Evolutionary conservation across 371 early-diverging fungal species (phyloP).

Genomic region (Apophysomyces trapeziformis): DNA sequence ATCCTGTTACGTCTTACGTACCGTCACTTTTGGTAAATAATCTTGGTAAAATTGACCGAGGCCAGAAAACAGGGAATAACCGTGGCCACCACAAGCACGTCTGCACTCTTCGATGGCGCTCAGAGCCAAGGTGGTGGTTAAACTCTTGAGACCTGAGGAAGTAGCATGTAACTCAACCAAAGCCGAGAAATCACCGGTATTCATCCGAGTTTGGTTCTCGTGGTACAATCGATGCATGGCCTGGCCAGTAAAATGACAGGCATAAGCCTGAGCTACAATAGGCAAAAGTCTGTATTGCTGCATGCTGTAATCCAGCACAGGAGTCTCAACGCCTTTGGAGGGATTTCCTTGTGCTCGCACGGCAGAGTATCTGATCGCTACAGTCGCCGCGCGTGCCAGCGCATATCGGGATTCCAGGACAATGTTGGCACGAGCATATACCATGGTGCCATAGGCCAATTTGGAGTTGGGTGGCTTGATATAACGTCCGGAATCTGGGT

Average conservation of each 20-base stretch:
- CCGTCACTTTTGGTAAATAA: conserved; percentile 64
- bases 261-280: conserved; percentile 72
- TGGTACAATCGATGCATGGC: conserved; percentile 69
- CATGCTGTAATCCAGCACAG: conserved; percentile 78
- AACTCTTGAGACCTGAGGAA: conserved; percentile 83
- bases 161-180: conserved; percentile 87
- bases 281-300: conserved; percentile 79
- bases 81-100: conserved; percentile 84
- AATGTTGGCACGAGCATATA: conserved; percentile 70
- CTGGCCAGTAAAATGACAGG: conserved; percentile 70
- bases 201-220: conserved; percentile 60
- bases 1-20: conserved; percentile 15
- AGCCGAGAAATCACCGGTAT: conserved; percentile 52
- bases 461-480: conserved; percentile 71
- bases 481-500: conserved; percentile 67
- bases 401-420: conserved; percentile 52
- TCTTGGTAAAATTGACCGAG: conserved; percentile 73
- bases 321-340: conserved; percentile 61
- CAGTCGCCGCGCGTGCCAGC: conserved; percentile 60
- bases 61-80: conserved; percentile 78
- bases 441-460: conserved; percentile 82
- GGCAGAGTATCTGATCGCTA: conserved; percentile 54
- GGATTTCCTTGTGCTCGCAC: conserved; percentile 55
- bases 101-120: conserved; percentile 81
- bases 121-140: conserved; percentile 75